Evolutionary conservation across 75 land plant species (phyloP).

Genomic region (Chamaecyparis obtusa): DNA sequence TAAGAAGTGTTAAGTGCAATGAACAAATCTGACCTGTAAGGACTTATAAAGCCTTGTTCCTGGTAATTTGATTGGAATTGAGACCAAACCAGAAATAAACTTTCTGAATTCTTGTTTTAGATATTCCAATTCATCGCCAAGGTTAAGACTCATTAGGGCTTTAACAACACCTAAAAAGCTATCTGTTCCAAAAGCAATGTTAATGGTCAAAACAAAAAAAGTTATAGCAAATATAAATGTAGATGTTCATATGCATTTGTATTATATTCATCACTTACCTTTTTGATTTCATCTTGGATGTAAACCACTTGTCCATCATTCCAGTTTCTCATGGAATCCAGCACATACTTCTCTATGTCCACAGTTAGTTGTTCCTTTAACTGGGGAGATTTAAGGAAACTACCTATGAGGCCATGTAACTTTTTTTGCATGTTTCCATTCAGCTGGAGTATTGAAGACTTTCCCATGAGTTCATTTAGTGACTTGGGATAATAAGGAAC

Average conservation of each 20-base stretch:
- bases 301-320: conserved; percentile 21
- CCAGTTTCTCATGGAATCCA: conserved; percentile 38
- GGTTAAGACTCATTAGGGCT: conserved; percentile 45
- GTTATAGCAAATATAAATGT: not conserved
- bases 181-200: conserved; percentile 27
- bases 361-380: conserved; percentile 38
- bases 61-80: conserved; percentile 58
- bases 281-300: conserved; percentile 51
- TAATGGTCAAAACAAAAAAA: not conserved
- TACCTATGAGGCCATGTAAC: conserved; percentile 50
- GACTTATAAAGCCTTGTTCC: conserved; percentile 58
- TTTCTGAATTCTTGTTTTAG: conserved; percentile 49
- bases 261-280: conserved; percentile 14
- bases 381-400: conserved; percentile 50
- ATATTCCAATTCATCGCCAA: conserved; percentile 45
- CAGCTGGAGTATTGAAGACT: conserved; percentile 44
- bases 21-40: conserved; percentile 31
- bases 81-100: conserved; percentile 54
- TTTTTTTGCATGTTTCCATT: conserved; percentile 48
- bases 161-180: conserved; percentile 44
- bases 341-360: conserved; percentile 36
- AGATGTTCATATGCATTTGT: not conserved
- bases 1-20: not conserved
- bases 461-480: conserved; percentile 50
- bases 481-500: conserved; percentile 65